A percentile compares a stretch with the other conserved stretches of the same genome.
These are phyloP conservation scores for Boletus fagicola DNA, from an alignment of 768 basidiomycete genomes.

Conservation along the genomic window DNA sequence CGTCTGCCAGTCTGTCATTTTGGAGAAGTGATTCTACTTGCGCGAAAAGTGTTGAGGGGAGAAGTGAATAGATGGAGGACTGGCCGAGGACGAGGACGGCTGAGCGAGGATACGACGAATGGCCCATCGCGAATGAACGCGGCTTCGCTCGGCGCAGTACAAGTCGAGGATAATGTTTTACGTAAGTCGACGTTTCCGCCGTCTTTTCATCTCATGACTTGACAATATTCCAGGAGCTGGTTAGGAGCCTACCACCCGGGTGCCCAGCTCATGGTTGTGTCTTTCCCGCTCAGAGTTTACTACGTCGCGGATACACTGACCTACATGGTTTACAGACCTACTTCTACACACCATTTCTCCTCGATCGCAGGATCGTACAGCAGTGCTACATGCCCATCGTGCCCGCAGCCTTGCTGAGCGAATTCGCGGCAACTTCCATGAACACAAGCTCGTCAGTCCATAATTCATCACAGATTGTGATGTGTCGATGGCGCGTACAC, in stretches of 20 bases:
- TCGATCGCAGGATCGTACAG: not conserved
- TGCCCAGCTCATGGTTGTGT: not conserved
- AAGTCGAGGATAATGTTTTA: conserved; percentile 8
- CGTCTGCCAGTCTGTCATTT: conserved; percentile 62
- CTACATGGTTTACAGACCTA: not conserved
- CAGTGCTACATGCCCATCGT: not conserved
- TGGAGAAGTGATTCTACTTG: conserved; percentile 70
- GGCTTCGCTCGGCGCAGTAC: not conserved
- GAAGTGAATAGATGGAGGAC: conserved; percentile 61
- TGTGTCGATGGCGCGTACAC: not conserved
- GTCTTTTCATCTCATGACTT: too few relatives aligned
- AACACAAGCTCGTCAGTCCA: not conserved
- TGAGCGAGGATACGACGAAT: conserved; percentile 59
- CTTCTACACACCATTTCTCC: not conserved
- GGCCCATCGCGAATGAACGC: conserved; percentile 19
- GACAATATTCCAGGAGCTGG: too few relatives aligned
- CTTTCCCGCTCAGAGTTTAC: not conserved
- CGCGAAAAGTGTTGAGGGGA: conserved; percentile 69
- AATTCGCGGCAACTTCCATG: not conserved
- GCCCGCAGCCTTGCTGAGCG: not conserved
- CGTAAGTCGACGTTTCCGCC: conserved; percentile 1
- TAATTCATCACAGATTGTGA: not conserved
- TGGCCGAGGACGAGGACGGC: conserved; percentile 60
- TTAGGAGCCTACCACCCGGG: too few relatives aligned
- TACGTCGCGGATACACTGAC: not conserved